These are phyloP conservation scores for Aspergillus piperis DNA, from an alignment of 2,329 filamentous ascomycete genomes.

Conservation along the genomic window DNA sequence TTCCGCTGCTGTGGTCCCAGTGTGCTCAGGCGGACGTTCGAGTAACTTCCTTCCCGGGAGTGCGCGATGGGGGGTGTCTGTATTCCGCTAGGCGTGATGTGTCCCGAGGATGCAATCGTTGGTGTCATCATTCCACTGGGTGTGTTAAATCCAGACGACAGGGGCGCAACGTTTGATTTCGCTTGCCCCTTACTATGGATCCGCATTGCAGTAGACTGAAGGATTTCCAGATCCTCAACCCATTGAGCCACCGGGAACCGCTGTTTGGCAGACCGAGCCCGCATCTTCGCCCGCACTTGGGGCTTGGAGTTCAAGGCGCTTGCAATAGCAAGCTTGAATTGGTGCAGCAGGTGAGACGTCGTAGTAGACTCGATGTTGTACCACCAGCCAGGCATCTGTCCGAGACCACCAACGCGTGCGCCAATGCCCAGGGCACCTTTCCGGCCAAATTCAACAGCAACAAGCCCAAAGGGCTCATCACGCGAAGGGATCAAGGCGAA, in stretches of 20 bases:
- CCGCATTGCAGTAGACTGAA: slow-evolving; percentile 62
- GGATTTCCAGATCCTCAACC: slow-evolving; percentile 64
- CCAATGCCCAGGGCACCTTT: slow-evolving; percentile 69
- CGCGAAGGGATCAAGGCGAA: slow-evolving; percentile 69
- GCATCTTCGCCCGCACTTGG: slow-evolving; percentile 62
- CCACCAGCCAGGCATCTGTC: slow-evolving; percentile 74
- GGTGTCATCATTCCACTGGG: slow-evolving; percentile 42
- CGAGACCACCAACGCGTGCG: slow-evolving; percentile 65
- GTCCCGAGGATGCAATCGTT: slow-evolving; percentile 41
- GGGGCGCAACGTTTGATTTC: slow-evolving; percentile 34
- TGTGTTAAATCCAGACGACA: slow-evolving; percentile 47
- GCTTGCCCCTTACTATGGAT: slow-evolving; percentile 52
- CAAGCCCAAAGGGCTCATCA: slow-evolving; percentile 69
- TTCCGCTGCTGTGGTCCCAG: slow-evolving; percentile 41
- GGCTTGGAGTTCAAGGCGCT: slow-evolving; percentile 60
- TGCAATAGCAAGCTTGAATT: slow-evolving; percentile 66
- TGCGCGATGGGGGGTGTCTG: slow-evolving; percentile 39
- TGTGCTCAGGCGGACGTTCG: slow-evolving; percentile 32
- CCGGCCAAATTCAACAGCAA: slow-evolving; percentile 68
- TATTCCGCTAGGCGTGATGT: slow-evolving; percentile 44
- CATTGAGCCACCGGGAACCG: slow-evolving; percentile 68
- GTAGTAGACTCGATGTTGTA: slow-evolving; percentile 67
- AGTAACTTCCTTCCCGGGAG: slow-evolving; percentile 33
- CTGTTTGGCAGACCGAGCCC: slow-evolving; percentile 65
- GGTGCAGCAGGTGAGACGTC: slow-evolving; percentile 63